Percentiles rank a stretch among this genome's conserved stretches.
Conservation (phyloP, 2,329 filamentous ascomycete genomes). For the Celoporthe dispersa region DNA sequence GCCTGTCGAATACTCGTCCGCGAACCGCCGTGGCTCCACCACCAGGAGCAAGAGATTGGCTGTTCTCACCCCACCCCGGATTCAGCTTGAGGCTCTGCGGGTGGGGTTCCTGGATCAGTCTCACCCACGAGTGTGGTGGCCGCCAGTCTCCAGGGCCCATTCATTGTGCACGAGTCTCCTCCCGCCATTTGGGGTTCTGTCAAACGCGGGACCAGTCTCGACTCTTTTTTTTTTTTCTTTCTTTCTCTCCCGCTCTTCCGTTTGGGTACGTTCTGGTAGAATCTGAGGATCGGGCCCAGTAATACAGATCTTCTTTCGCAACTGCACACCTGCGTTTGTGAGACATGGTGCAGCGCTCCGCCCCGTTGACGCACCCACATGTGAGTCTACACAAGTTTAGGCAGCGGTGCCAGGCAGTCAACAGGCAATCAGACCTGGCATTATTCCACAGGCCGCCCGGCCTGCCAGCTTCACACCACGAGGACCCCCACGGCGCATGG, state of each 20-base stretch:
- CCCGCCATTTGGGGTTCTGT: background rate
- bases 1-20: conserved; percentile 20
- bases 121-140: background rate
- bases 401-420: conserved; percentile 13
- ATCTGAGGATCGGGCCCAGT: background rate
- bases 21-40: conserved; percentile 23
- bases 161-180: background rate
- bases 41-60: conserved; percentile 9
- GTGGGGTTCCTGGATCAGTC: conserved; percentile 15
- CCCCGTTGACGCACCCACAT: background rate
- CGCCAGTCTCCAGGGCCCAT: background rate
- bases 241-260: background rate
- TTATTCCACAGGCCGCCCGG: background rate
- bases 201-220: background rate
- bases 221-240: no score
- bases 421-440: conserved; percentile 6
- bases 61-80: conserved; percentile 3
- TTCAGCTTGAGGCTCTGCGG: conserved; percentile 30
- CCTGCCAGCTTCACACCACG: background rate
- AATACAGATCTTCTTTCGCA: background rate
- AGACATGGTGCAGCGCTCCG: background rate
- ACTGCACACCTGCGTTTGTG: background rate
- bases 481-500: background rate
- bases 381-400: background rate
- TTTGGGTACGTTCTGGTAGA: background rate